Evolutionary conservation across 2,329 filamentous ascomycete species (phyloP), one percentile per base, ranked within the genome.

Genomic region (Nannizziopsis arthrosporioides): DNA sequence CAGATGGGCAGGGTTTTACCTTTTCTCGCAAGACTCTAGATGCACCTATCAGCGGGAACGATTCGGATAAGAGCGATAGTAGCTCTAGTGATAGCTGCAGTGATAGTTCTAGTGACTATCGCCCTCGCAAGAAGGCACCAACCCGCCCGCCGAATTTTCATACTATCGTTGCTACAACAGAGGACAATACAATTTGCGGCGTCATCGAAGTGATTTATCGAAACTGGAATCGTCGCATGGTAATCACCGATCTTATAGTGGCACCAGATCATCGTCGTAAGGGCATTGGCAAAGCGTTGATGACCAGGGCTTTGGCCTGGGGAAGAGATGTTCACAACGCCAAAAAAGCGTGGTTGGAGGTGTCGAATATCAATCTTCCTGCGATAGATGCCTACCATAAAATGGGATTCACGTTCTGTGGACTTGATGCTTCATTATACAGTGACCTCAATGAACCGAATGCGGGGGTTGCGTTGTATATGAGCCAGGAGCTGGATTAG

Each of bases 271-370:
- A 42, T 19, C 48, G 48, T 15, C 12, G 42, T 3, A n/a, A 27
- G n/a, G 48, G 42, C 2, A 41, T 50, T 15, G 48, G 42, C 14
- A 45, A 35, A 19, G 31, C 4, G 2, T 41, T 50, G 27, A 40
- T 50, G 27, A 37, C 11, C 15, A 11, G 22, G 15, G 48, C 42
- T 31, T 17, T 45, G 14, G 36, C 14, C 17, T 42, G 19, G 35
- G 47, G 41, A 4, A 15, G 46, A n/a, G 47, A 45, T 19, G 11
- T 27, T 5, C 22, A 43, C 17, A 34, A 27, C 12, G 48, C 42
- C 7, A 50, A 50, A 18, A 36, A 45, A 30, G 42, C 38, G 17
- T 50, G 48, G 48, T 22, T 50, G 15, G 48, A 50, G 35, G 48
- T 50, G 12, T 45, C 48, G 42, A 50, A 45, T 42, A 19, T 50